Base-by-base conservation (phyloP, 805 yeast species). In the Metschnikowia proteae region DNA sequence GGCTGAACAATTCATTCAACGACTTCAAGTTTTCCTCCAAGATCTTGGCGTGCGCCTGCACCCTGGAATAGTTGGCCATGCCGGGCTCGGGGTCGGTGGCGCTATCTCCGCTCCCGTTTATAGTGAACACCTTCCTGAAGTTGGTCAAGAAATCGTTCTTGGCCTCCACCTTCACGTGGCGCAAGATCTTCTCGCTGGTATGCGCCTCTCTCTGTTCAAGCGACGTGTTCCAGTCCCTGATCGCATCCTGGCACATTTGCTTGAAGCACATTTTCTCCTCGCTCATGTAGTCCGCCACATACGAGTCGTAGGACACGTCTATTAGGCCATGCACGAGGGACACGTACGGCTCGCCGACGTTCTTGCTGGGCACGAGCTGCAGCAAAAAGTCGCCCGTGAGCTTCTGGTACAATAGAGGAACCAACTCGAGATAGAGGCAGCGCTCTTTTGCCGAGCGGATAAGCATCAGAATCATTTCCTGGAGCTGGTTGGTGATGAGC, bases 11-110 rank as follows among this genome's bases (percentile, higher is more conserved):
- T 4, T 84, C 76, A 58, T 85, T 86, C 58, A 94, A 80, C 13
- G 86, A 83, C 54, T 83, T 84, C 52, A 94, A 76, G 54, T 88
- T 88, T 34, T 81, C 83, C 27, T 82, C 81, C 59, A 92, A 74
- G 29, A 91, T 82, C 52, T 87, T 88, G 27, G 90, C 78, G 55
- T 84, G 83, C 1, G 95, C 96, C 44, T 89, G 91, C 52, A 88
- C 74, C 56, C 86, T 90, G 1, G 86, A 80, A 37, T 78, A 67
- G 26, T 76, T 72, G 9, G 41, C 26, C 11, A 25, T 30, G 4
- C 23, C 41, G 2, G 27, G 13, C 4, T 48, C 34, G 22, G 39
- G 26, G 6, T 45, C 48, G 5, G 41, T 34, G 13, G 38, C 32
- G 13, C 26, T 26, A 9, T 26, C 26, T 42, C 38, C 45, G 28